A percentile compares a stretch with the other conserved stretches of the same genome.
Conservation (phyloP, 2,329 filamentous ascomycete species). For the Diaporthe nobilis region DNA sequence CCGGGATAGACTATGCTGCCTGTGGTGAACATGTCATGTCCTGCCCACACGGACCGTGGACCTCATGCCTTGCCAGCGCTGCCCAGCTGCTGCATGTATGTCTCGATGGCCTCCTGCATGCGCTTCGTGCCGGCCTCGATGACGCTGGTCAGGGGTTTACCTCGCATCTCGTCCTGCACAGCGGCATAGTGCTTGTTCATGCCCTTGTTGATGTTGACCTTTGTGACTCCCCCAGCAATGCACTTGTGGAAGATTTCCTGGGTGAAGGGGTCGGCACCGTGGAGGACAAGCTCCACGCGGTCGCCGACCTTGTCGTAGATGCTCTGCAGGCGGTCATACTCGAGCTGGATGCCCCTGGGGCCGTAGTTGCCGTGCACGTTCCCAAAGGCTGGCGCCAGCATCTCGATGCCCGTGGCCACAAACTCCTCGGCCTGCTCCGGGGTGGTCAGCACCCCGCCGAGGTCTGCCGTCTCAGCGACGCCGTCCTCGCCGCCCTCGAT, state of each 20-base stretch:
- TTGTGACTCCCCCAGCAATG: slow-evolving; percentile 61
- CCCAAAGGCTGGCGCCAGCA: slow-evolving; percentile 81
- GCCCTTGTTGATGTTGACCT: slow-evolving; percentile 67
- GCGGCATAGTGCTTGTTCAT: slow-evolving; percentile 64
- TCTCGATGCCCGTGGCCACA: slow-evolving; percentile 79
- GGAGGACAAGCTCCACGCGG: slow-evolving; percentile 61
- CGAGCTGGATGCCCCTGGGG: slow-evolving; percentile 72
- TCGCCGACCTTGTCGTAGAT: slow-evolving; percentile 61
- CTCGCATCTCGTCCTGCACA: slow-evolving; percentile 60
- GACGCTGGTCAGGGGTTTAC: slow-evolving; percentile 61
- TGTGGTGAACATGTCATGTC: neutral
- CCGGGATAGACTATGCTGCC: neutral
- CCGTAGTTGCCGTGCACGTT: slow-evolving; percentile 84
- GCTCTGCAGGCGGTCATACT: slow-evolving; percentile 66
- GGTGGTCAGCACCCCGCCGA: slow-evolving; percentile 71
- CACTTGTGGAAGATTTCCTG: slow-evolving; percentile 60
- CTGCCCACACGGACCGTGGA: slow-evolving; percentile 17
- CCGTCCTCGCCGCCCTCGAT: slow-evolving; percentile 76
- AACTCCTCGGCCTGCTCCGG: slow-evolving; percentile 79
- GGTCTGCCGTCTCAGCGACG: slow-evolving; percentile 70
- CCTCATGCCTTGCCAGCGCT: slow-evolving; percentile 60
- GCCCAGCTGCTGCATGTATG: slow-evolving; percentile 61
- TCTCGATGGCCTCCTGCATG: slow-evolving; percentile 64
- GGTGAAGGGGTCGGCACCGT: slow-evolving; percentile 64
- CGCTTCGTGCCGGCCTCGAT: slow-evolving; percentile 61